phyloP scores from a whole-genome alignment of 1,284 basidiomycete genomes.

The Malassezia equina region DNA sequence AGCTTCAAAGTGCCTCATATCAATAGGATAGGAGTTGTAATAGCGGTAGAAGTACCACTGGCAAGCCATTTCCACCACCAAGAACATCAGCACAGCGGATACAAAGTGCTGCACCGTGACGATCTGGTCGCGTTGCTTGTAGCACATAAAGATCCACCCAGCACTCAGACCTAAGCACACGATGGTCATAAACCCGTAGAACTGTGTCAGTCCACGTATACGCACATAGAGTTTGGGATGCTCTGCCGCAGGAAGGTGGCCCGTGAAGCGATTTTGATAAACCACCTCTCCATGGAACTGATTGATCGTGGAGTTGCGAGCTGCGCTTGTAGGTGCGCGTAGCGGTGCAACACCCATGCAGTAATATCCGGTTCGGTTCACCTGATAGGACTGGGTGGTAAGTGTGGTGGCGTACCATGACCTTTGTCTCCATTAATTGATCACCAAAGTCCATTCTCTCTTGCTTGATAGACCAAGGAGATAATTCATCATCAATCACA shows the following conservation, averaged over 20 bases:
- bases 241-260: conserved; percentile 79
- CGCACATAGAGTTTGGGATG: conserved; percentile 93
- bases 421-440: conserved; percentile 11
- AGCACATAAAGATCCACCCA: conserved; percentile 76
- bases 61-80: conserved; percentile 86
- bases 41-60: conserved; percentile 39
- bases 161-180: conserved; percentile 62
- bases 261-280: conserved; percentile 80
- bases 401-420: neutral
- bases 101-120: conserved; percentile 67
- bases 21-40: conserved; percentile 35
- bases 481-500: conserved; percentile 27
- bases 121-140: conserved; percentile 63
- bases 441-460: conserved; percentile 29
- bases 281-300: conserved; percentile 66
- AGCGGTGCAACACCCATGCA: conserved; percentile 61
- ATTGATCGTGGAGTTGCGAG: conserved; percentile 56
- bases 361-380: conserved; percentile 85
- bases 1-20: conserved; percentile 32
- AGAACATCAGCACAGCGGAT: conserved; percentile 75
- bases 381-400: conserved; percentile 54
- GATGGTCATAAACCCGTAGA: conserved; percentile 74
- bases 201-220: conserved; percentile 53
- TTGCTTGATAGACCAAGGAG: conserved; percentile 19
- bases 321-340: conserved; percentile 52